Base-by-base conservation (phyloP, 2,329 filamentous ascomycete genomes). In the Balansia obtecta region DNA sequence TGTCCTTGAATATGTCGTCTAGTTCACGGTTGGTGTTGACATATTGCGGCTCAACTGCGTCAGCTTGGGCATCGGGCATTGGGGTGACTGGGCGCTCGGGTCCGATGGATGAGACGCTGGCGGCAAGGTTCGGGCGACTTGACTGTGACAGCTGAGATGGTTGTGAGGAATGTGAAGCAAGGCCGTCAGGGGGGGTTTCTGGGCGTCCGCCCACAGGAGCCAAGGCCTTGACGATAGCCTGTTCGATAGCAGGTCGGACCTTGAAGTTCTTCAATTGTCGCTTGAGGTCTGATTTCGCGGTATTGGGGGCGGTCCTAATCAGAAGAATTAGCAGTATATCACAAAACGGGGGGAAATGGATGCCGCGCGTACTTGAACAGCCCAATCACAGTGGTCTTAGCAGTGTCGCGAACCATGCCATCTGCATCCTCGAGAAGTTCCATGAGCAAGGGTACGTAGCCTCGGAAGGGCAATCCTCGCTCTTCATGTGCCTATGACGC, bases 371-470 rank as follows among this genome's bases (percentile, higher is more conserved):
- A 88, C 85, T 76, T 79, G 69, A 96, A 96, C 33, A 97, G 76
- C 55, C 93, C 86, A 53, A 96, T 86, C 46, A 96, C 83, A 1
- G 87, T 85, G 50, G 73, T 73, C 69, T 93, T 95, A 54, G 90
- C 88, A 38, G 80, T 78, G 60, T 95, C 89, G 64, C 91, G 82
- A 56, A 96, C 89, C 67, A 82, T 83, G 46, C 86, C 85, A 64
- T 95, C 91, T 10, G 89, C 86, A 65, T 96, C 90, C 68, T 96
- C 91, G 41, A 96, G 76, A 57, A 93, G 78, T 50, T 88, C 84
- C 70, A 96, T 91, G 40, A 96, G 75, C 11, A 78, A 76, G 2
- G 87, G 85, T 1, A 95, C 89, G 63, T 94, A 95, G 60, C 72
- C 73, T 54, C 88, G 85, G 68, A 96, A 96, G 38, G 83, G 82